Conservation (phyloP, 257 asterid species). For the Vinca minor region DNA sequence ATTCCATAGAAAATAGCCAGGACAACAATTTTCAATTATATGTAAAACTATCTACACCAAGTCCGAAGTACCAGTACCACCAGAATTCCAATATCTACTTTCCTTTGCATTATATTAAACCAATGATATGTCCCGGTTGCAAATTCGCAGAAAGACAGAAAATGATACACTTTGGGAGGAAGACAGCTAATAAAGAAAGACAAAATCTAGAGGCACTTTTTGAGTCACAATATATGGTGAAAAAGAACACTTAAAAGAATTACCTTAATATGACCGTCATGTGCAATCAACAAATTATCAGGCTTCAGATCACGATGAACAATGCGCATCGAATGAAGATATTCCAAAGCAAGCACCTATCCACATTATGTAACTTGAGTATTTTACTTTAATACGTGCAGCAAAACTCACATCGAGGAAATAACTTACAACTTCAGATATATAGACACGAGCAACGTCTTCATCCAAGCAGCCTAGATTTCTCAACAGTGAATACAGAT, state of each 20-base stretch:
- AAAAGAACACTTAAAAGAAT: background rate
- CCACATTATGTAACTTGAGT: constrained; percentile 18
- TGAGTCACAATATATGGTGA: background rate
- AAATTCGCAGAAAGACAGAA: background rate
- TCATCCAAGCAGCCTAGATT: constrained; percentile 97
- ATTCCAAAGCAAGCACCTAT: constrained; percentile 98
- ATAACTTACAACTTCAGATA: constrained; percentile 94
- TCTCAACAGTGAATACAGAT: constrained; percentile 89
- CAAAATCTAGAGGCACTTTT: background rate
- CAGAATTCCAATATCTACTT: background rate
- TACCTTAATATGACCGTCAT: constrained; percentile 99
- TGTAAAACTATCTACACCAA: no score
- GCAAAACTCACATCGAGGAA: background rate
- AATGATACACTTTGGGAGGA: background rate
- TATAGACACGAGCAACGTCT: constrained; percentile 92
- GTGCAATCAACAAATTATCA: constrained; percentile 95
- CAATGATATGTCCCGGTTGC: background rate
- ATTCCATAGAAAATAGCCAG: no score
- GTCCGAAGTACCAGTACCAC: no score
- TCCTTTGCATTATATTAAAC: background rate
- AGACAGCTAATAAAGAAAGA: background rate
- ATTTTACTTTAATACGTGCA: constrained; percentile 16
- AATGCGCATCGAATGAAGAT: constrained; percentile 82
- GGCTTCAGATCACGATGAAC: constrained; percentile 99
- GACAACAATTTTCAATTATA: no score